phyloP scores from a whole-genome alignment of 1,284 basidiomycete genomes.

The Meripilus lineatus region DNA sequence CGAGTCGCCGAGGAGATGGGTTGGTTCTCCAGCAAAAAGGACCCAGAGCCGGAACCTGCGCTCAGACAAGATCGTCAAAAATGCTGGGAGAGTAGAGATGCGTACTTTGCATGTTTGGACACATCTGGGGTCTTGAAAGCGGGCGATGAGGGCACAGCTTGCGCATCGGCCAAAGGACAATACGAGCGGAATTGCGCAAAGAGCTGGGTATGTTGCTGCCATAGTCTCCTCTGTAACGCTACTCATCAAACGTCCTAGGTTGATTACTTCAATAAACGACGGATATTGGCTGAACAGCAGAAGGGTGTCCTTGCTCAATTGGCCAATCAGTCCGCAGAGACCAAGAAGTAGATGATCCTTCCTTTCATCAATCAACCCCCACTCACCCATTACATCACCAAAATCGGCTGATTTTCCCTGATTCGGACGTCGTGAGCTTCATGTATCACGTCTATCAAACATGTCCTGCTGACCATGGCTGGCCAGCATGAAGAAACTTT shows the following conservation, averaged over 20 bases:
- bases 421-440: slow-evolving; percentile 5
- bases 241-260: slow-evolving; percentile 40
- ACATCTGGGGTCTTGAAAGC: slow-evolving; percentile 56
- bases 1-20: too few relatives aligned
- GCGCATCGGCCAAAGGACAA: slow-evolving; percentile 41
- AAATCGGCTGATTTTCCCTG: neutral
- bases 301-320: slow-evolving; percentile 59
- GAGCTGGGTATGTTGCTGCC: slow-evolving; percentile 65
- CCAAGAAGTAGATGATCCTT: slow-evolving; percentile 25
- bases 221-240: neutral
- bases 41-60: slow-evolving; percentile 34
- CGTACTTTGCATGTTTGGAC: slow-evolving; percentile 76
- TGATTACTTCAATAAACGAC: slow-evolving; percentile 79
- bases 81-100: slow-evolving; percentile 77
- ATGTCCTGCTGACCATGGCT: neutral
- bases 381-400: neutral
- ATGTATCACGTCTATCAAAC: neutral
- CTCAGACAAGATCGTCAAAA: slow-evolving; percentile 55
- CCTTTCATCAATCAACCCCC: neutral
- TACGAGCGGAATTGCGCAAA: slow-evolving; percentile 72
- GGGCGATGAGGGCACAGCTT: slow-evolving; percentile 58
- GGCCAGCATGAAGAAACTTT: neutral
- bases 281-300: slow-evolving; percentile 70
- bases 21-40: slow-evolving; percentile 27
- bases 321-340: slow-evolving; percentile 42